Evolutionary conservation across 768 basidiomycete species (phyloP).

Genomic region (Porpolomopsis calyptriformis): DNA sequence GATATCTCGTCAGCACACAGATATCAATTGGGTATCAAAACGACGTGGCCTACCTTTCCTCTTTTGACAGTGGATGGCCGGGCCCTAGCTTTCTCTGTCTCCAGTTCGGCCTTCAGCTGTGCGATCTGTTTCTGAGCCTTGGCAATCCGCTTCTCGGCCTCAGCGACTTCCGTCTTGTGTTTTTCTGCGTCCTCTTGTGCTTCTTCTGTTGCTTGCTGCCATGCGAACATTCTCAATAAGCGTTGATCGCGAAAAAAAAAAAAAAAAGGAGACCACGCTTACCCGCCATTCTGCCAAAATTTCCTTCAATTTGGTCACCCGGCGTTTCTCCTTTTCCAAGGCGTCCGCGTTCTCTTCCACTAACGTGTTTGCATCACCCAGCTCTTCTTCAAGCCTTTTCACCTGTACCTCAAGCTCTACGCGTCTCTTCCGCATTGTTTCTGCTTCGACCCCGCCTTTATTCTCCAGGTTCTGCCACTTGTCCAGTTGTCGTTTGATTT

Average conservation of each 20-base stretch:
- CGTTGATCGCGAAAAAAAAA: neutral
- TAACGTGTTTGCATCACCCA: conserved; percentile 20
- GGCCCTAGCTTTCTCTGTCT: conserved; percentile 26
- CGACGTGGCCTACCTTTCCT: conserved; percentile 10
- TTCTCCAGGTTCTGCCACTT: conserved; percentile 62
- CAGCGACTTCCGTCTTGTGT: conserved; percentile 27
- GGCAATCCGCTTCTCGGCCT: conserved; percentile 23
- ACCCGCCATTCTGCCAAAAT: conserved; percentile 39
- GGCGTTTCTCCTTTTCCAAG: conserved; percentile 33
- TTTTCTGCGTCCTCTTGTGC: conserved; percentile 30
- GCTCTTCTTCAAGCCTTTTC: conserved; percentile 32
- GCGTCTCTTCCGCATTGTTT: conserved; percentile 41
- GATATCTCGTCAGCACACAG: neutral
- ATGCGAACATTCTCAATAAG: neutral
- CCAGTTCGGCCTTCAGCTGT: conserved; percentile 35
- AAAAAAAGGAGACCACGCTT: conserved; percentile 6
- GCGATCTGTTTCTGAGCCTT: conserved; percentile 33
- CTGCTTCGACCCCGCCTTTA: conserved; percentile 50
- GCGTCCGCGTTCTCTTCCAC: conserved; percentile 25
- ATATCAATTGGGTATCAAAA: neutral
- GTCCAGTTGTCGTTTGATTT: conserved; percentile 53
- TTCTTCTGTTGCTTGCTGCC: conserved; percentile 1
- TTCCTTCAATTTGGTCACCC: conserved; percentile 32
- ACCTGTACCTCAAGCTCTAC: conserved; percentile 47
- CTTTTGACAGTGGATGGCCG: conserved; percentile 19